Percentiles rank a stretch among this genome's conserved stretches.
Evolutionary conservation across 2,329 filamentous ascomycete genomes (phyloP).

Genomic region (Penicillium sp.): DNA sequence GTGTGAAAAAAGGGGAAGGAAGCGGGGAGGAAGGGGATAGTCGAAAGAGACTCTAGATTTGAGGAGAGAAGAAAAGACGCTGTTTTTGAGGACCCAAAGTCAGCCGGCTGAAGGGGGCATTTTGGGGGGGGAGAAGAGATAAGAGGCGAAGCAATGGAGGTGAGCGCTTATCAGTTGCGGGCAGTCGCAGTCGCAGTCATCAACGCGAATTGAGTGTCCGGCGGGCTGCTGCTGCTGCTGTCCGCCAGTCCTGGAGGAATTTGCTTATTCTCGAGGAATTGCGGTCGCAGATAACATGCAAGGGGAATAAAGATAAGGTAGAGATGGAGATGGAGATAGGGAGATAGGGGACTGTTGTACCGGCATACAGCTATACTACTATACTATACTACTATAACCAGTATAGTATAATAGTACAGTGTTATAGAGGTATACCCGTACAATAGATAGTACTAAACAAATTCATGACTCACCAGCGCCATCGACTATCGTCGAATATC

Average conservation of each 20-base stretch:
- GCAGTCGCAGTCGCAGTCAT: constrained; percentile 4
- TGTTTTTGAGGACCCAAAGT: constrained; percentile 15
- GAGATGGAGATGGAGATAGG: not conserved
- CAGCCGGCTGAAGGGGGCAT: constrained; percentile 22
- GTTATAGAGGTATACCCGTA: not conserved
- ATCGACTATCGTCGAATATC: constrained; percentile 28
- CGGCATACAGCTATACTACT: not conserved
- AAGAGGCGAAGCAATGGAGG: constrained; percentile 6
- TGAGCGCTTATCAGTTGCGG: constrained; percentile 24
- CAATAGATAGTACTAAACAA: too few species aligned
- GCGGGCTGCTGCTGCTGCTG: not conserved
- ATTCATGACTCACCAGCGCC: constrained; percentile 29
- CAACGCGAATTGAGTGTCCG: not conserved
- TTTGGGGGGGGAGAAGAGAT: constrained; percentile 18
- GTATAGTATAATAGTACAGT: not conserved
- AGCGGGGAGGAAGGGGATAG: not conserved
- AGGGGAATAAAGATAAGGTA: constrained; percentile 14
- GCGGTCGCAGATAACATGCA: constrained; percentile 24
- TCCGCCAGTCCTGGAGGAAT: not conserved
- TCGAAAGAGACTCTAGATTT: constrained; percentile 25
- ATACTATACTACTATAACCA: not conserved
- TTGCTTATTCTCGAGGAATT: constrained; percentile 2
- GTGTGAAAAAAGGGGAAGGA: not conserved
- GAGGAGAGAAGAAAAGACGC: constrained; percentile 26
- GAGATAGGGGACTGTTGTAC: not conserved